These are phyloP conservation scores for Plasmodiophora brassicae DNA, from an alignment of 208 protist genomes.

Conservation along the genomic window DNA sequence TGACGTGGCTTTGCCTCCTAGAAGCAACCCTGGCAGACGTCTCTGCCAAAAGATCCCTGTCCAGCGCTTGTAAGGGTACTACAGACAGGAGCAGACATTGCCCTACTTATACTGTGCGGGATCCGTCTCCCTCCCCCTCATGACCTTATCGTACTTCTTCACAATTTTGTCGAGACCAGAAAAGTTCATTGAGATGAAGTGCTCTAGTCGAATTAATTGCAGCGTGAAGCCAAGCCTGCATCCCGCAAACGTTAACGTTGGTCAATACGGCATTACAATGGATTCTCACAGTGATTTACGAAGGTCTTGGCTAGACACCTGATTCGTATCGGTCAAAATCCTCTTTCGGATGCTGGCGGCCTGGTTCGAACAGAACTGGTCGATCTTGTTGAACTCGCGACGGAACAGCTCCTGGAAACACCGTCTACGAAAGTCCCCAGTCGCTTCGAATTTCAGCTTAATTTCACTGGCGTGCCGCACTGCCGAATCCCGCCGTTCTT, in stretches of 20 bases:
- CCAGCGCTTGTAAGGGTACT: no score
- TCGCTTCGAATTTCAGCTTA: background rate
- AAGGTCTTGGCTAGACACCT: background rate
- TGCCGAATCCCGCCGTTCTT: no score
- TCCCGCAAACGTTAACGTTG: background rate
- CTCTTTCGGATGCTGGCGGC: background rate
- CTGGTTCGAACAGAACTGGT: background rate
- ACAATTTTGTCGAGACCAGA: conserved; percentile 20
- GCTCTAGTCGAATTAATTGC: conserved; percentile 3
- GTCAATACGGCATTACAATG: background rate
- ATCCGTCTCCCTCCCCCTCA: background rate
- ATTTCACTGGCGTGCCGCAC: background rate
- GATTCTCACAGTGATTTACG: conserved; percentile 25
- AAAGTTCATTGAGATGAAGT: conserved; percentile 26
- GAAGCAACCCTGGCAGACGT: background rate
- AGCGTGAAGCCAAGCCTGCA: background rate
- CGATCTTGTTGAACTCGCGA: conserved; percentile 15
- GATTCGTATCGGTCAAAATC: background rate
- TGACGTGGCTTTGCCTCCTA: background rate
- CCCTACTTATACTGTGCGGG: background rate
- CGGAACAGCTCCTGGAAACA: background rate
- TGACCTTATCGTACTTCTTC: conserved; percentile 16
- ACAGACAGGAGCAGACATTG: no score
- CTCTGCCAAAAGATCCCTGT: background rate
- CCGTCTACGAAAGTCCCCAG: background rate